Evolutionary conservation across 1,284 basidiomycete genomes (phyloP).

Genomic region (Naganishia sp.): DNA sequence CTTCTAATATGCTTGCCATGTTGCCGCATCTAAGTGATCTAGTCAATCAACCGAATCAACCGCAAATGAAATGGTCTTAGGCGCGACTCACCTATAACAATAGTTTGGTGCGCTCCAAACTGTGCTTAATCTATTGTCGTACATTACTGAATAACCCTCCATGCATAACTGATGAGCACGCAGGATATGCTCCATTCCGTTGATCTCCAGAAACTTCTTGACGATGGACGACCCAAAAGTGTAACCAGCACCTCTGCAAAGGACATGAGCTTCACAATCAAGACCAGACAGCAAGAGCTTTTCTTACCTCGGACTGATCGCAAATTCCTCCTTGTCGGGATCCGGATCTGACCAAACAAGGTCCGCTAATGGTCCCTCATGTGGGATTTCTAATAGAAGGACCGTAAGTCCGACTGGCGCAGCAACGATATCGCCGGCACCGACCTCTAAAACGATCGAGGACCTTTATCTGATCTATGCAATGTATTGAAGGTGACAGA

Average conservation of each 20-base stretch:
- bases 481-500: conserved; percentile 95
- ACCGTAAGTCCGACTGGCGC: neutral
- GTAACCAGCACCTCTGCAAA: conserved; percentile 87
- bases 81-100: conserved; percentile 60
- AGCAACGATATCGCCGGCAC: conserved; percentile 34
- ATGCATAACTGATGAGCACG: conserved; percentile 98
- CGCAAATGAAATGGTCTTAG: neutral
- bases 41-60: neutral
- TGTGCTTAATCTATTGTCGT: conserved; percentile 91
- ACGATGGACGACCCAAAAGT: conserved; percentile 98
- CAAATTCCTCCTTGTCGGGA: conserved; percentile 98
- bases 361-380: conserved; percentile 99
- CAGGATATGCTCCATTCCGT: conserved; percentile 95
- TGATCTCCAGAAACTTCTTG: conserved; percentile 93
- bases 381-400: conserved; percentile 78
- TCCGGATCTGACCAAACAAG: conserved; percentile 99
- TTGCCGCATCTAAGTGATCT: conserved; percentile 81
- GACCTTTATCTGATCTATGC: conserved; percentile 99
- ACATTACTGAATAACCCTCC: conserved; percentile 95
- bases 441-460: conserved; percentile 94
- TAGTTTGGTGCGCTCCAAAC: conserved; percentile 95
- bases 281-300: neutral
- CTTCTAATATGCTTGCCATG: conserved; percentile 92
- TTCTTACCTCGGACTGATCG: conserved; percentile 88
- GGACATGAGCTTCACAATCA: neutral